Percentiles rank a stretch among this genome's conserved stretches.
Evolutionary conservation across 129 eudicot species (phyloP).

Genomic region (Deinandra increscens): DNA sequence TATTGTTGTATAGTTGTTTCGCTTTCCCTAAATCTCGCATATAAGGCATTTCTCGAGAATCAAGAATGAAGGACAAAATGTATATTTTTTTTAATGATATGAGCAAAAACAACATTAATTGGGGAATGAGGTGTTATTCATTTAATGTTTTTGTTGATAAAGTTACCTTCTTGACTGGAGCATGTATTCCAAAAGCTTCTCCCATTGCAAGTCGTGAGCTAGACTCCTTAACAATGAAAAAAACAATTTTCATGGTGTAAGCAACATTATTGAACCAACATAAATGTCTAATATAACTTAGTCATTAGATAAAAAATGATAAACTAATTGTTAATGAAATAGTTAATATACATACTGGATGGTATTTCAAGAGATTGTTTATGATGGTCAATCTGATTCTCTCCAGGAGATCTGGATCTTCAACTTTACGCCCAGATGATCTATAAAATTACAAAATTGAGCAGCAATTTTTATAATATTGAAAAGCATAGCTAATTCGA

Average conservation of each 20-base stretch:
- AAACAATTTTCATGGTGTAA: slow-evolving; percentile 15
- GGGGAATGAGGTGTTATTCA: slow-evolving; percentile 9
- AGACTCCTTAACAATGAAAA: slow-evolving; percentile 61
- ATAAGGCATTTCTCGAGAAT: not conserved
- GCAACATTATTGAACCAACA: slow-evolving; percentile 2
- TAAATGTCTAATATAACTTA: slow-evolving; percentile 2
- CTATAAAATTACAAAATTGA: slow-evolving; percentile 38
- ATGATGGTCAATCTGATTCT: slow-evolving; percentile 89
- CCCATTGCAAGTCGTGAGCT: slow-evolving; percentile 96
- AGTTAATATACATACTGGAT: slow-evolving; percentile 69
- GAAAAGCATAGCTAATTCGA: not conserved
- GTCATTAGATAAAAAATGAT: not conserved
- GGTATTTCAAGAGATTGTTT: slow-evolving; percentile 84
- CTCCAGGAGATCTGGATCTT: slow-evolving; percentile 97
- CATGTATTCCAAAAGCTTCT: slow-evolving; percentile 89
- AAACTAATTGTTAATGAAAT: slow-evolving; percentile 5
- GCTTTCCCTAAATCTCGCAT: not conserved
- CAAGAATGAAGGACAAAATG: not conserved
- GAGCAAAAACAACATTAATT: not conserved
- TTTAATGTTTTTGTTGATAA: slow-evolving; percentile 7
- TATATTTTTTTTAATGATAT: not conserved
- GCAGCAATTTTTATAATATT: not conserved
- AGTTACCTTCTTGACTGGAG: slow-evolving; percentile 80
- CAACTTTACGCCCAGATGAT: slow-evolving; percentile 85
- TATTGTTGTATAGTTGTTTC: too few relatives aligned